Evolutionary conservation across 345 rosid species (phyloP).

Genomic region (Mallotus nudiflorus): DNA sequence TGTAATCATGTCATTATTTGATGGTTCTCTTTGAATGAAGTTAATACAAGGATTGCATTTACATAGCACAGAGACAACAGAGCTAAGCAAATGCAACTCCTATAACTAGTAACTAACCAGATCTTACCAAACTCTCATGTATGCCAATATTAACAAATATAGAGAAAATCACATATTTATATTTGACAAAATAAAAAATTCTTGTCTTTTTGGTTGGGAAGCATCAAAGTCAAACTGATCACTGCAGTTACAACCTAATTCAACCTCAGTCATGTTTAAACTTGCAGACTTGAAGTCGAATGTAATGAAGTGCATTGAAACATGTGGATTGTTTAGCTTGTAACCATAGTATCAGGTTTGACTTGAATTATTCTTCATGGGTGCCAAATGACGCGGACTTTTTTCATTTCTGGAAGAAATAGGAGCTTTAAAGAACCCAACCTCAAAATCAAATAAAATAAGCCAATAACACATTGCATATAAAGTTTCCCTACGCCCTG

Average conservation of each 20-base stretch:
- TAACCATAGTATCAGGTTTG: no score
- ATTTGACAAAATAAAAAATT: neutral
- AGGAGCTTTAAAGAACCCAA: no score
- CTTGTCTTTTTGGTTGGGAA: neutral
- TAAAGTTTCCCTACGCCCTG: neutral
- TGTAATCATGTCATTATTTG: neutral
- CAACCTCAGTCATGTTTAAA: no score
- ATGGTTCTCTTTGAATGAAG: neutral
- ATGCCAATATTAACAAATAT: constrained; percentile 3
- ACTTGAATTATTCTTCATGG: no score
- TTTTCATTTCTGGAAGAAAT: no score
- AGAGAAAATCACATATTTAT: neutral
- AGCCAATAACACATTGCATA: neutral
- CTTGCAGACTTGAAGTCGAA: no score
- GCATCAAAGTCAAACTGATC: neutral
- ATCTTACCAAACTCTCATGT: neutral
- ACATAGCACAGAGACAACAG: neutral
- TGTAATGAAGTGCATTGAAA: no score
- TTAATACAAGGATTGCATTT: neutral
- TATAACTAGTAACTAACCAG: neutral
- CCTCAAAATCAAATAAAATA: neutral
- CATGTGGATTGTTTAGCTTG: no score
- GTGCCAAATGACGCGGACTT: no score
- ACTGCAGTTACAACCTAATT: no score
- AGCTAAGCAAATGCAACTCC: neutral